phyloP scores from a whole-genome alignment of 1,284 basidiomycete species.

The Cutaneotrichosporon sp. region DNA sequence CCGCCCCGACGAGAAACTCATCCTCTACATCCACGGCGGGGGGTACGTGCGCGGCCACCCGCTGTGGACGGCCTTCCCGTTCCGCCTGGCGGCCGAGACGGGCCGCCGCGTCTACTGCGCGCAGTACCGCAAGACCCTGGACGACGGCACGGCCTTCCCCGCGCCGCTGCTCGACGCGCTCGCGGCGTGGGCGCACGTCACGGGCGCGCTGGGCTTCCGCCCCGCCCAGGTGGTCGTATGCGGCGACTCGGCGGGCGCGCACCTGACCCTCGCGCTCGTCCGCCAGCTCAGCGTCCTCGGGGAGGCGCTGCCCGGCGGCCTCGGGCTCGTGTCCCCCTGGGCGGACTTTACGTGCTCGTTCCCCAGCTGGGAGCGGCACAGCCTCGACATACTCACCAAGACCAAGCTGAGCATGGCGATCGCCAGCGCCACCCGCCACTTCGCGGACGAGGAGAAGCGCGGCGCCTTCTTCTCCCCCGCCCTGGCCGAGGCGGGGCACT shows the following conservation, averaged over 20 bases:
- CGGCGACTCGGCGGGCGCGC: constrained; percentile 26
- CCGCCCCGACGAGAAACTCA: constrained; percentile 27
- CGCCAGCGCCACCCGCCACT: constrained; percentile 24
- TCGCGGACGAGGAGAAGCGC: constrained; percentile 2
- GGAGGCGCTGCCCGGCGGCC: constrained; percentile 56
- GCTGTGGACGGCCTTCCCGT: constrained; percentile 18
- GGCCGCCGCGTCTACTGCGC: constrained; percentile 16
- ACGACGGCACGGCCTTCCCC: constrained; percentile 14
- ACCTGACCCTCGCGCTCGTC: constrained; percentile 18
- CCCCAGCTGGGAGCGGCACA: constrained; percentile 11
- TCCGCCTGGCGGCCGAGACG: constrained; percentile 16
- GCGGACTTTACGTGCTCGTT: constrained; percentile 55
- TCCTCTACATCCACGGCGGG: constrained; percentile 34
- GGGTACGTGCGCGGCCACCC: constrained; percentile 29
- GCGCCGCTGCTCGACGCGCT: constrained; percentile 27
- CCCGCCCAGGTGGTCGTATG: constrained; percentile 16
- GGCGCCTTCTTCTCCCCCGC: constrained; percentile 29
- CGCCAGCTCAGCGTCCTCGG: constrained; percentile 15
- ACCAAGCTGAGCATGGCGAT: constrained; percentile 17
- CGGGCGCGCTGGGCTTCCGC: constrained; percentile 17
- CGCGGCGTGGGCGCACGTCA: constrained; percentile 21
- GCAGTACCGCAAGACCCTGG: constrained; percentile 25
- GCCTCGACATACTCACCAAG: constrained; percentile 19
- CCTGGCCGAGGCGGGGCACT: constrained; percentile 20
- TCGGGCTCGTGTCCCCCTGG: constrained; percentile 63